Percentiles rank a stretch among this genome's conserved stretches.
Conservation (phyloP, 1,284 basidiomycete genomes). For the Irpex sp. region DNA sequence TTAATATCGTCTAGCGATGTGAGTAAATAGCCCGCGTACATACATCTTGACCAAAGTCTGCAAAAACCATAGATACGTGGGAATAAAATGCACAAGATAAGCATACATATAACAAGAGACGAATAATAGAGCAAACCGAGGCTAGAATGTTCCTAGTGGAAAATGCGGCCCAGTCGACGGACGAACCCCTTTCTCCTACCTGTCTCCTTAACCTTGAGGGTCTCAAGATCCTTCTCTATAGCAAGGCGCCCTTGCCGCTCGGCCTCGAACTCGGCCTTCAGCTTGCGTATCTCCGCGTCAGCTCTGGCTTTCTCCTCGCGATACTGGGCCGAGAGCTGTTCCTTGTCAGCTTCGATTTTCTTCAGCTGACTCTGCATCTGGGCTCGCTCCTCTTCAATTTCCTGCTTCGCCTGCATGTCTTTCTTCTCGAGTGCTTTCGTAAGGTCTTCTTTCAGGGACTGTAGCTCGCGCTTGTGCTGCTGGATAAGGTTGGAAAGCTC, state of each 20-base stretch:
- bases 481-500: slow-evolving; percentile 5
- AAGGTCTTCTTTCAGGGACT: slow-evolving; percentile 9
- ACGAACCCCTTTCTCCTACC: neutral
- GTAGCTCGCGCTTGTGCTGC: slow-evolving; percentile 10
- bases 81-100: too few species aligned
- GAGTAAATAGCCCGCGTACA: too few species aligned
- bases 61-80: too few species aligned
- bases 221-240: slow-evolving; percentile 3
- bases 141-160: too few species aligned
- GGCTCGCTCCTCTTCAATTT: slow-evolving; percentile 8
- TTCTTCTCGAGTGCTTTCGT: slow-evolving; percentile 5
- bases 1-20: too few species aligned
- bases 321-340: slow-evolving; percentile 4
- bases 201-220: neutral
- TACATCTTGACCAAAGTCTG: too few species aligned
- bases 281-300: neutral
- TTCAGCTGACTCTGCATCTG: slow-evolving; percentile 2
- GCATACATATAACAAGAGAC: too few species aligned
- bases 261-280: slow-evolving; percentile 1
- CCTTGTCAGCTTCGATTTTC: slow-evolving; percentile 1
- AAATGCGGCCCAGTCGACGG: too few species aligned
- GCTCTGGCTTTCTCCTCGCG: slow-evolving; percentile 2
- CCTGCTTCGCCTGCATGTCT: slow-evolving; percentile 7
- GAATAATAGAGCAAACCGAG: too few species aligned
- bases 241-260: slow-evolving; percentile 1